Evolutionary conservation across 73 alveolate genomes (phyloP).

Genomic region (Stentor coeruleus): DNA sequence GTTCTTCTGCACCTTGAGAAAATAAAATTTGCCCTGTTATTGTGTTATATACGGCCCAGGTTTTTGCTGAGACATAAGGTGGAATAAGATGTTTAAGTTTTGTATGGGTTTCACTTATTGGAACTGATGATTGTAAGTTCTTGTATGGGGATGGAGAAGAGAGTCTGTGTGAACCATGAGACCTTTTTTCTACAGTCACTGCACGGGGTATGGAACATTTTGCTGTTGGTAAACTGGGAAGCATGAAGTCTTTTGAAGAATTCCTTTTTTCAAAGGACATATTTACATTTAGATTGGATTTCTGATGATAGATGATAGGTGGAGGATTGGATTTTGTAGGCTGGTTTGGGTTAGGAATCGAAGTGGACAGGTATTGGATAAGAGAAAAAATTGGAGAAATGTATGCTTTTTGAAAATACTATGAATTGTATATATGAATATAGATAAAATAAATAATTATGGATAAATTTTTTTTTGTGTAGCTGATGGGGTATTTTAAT

Average conservation of each 20-base stretch:
- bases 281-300: too few species aligned
- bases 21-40: slow-evolving; percentile 55
- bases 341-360: not conserved
- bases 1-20: slow-evolving; percentile 50
- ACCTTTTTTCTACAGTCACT: not conserved
- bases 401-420: not conserved
- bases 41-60: slow-evolving; percentile 58
- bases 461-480: too few species aligned
- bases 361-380: not conserved
- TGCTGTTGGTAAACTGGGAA: slow-evolving; percentile 1
- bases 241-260: not conserved
- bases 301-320: not conserved
- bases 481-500: too few species aligned
- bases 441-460: too few species aligned
- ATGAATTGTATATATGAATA: not conserved
- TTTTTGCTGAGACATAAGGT: slow-evolving; percentile 48
- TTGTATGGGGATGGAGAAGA: slow-evolving; percentile 6
- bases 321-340: not conserved
- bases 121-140: not conserved
- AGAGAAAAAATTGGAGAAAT: not conserved
- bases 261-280: not conserved
- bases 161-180: not conserved
- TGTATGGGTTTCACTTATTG: not conserved
- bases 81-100: not conserved
- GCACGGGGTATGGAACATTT: not conserved